A percentile compares a stretch with the other conserved stretches of the same genome.
Evolutionary conservation across 768 basidiomycete species (phyloP).

Genomic region (Tephrocybe sp.): DNA sequence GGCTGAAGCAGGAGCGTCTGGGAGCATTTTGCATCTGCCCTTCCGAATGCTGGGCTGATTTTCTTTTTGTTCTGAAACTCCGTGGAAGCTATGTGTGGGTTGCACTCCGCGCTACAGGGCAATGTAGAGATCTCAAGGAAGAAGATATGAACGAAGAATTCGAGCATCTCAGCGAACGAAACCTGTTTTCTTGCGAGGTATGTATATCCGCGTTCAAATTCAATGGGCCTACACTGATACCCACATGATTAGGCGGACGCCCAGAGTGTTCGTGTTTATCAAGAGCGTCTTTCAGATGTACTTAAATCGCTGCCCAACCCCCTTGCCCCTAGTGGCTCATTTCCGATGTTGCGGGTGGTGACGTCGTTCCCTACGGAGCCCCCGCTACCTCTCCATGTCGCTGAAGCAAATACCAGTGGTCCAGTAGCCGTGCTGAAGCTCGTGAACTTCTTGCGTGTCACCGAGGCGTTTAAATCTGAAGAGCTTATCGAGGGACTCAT

Average conservation of each 20-base stretch:
- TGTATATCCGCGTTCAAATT: background rate
- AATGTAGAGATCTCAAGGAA: background rate
- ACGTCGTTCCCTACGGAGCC: background rate
- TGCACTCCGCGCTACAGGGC: background rate
- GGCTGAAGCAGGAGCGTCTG: background rate
- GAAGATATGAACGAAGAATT: background rate
- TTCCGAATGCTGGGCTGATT: background rate
- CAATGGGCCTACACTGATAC: too few relatives aligned
- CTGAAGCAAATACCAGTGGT: background rate
- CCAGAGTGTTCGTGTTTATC: background rate
- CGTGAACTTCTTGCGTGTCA: background rate
- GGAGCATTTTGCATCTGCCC: too few relatives aligned
- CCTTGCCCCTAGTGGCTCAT: background rate
- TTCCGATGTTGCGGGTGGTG: background rate
- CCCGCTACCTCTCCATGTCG: background rate
- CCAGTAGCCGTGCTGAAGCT: background rate
- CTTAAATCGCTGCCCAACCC: background rate
- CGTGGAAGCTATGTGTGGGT: background rate
- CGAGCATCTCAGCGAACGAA: background rate
- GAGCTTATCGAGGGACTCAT: constrained; percentile 3
- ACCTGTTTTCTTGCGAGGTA: background rate
- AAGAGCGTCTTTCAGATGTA: background rate
- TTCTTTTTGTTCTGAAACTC: background rate
- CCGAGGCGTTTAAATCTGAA: background rate
- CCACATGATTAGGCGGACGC: background rate